Conservation (phyloP, 2,329 filamentous ascomycete species). For the Alternaria conjuncta region DNA sequence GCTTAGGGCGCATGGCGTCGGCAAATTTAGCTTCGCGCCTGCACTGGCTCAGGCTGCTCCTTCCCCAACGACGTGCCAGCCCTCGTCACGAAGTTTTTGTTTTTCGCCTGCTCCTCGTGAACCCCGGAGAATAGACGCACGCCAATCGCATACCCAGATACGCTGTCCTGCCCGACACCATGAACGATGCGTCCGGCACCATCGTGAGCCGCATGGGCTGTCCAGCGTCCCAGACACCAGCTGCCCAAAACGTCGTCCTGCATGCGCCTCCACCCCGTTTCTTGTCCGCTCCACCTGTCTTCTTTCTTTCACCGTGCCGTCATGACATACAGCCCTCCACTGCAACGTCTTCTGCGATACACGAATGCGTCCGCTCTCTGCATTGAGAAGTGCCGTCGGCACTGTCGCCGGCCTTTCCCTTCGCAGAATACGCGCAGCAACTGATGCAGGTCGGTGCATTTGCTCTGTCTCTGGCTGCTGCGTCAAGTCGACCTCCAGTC, state of each 20-base stretch:
- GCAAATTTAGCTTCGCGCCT: conserved; percentile 32
- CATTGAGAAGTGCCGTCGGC: conserved; percentile 7
- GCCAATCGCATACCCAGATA: neutral
- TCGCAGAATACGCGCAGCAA: conserved; percentile 30
- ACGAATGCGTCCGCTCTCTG: conserved; percentile 10
- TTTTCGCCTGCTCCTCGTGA: neutral
- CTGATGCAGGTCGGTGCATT: conserved; percentile 26
- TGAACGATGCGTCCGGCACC: neutral
- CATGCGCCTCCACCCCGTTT: conserved; percentile 39
- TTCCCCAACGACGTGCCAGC: neutral
- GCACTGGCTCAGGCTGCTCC: conserved; percentile 26
- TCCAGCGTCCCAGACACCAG: conserved; percentile 28
- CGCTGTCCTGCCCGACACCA: neutral
- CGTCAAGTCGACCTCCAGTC: conserved; percentile 30
- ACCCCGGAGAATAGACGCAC: conserved; percentile 2
- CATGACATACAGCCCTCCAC: conserved; percentile 17
- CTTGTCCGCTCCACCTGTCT: conserved; percentile 28
- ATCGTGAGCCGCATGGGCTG: conserved; percentile 31
- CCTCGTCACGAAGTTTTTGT: conserved; percentile 1
- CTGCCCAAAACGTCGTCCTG: conserved; percentile 39
- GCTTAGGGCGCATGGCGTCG: conserved; percentile 34
- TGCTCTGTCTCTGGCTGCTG: conserved; percentile 24
- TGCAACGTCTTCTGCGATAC: conserved; percentile 8
- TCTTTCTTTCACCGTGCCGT: conserved; percentile 27
- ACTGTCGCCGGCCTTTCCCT: conserved; percentile 15